Conservation (phyloP, 768 basidiomycete species). For the Leccinum truebloodii region DNA sequence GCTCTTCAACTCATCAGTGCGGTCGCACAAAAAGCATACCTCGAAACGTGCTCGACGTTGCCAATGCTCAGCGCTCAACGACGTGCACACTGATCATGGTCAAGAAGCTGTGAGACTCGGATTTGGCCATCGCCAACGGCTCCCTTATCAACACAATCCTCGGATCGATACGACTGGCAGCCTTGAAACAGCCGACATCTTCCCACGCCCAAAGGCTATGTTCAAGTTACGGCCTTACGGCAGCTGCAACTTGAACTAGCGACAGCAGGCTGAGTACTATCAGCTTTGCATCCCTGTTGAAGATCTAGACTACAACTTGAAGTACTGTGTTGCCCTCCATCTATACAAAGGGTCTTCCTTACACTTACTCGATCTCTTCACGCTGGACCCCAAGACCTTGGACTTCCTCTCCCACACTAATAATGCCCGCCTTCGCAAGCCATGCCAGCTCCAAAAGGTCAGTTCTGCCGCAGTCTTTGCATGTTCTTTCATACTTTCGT, state of each 20-base stretch:
- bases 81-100: slow-evolving; percentile 20
- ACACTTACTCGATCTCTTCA: background rate
- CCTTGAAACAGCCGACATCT: background rate
- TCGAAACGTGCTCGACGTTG: slow-evolving; percentile 8
- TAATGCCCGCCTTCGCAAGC: background rate
- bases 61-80: slow-evolving; percentile 7
- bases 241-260: background rate
- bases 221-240: background rate
- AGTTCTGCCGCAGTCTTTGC: slow-evolving; percentile 3
- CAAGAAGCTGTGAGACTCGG: slow-evolving; percentile 11
- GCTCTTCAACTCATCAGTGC: slow-evolving; percentile 6
- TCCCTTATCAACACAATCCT: slow-evolving; percentile 24
- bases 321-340: background rate
- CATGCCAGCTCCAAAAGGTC: slow-evolving; percentile 19
- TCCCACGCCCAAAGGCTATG: slow-evolving; percentile 6
- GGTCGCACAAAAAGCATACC: slow-evolving; percentile 14
- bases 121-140: slow-evolving; percentile 2
- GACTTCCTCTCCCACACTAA: background rate
- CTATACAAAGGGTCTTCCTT: background rate
- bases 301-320: too few species aligned
- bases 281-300: too few species aligned
- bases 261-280: too few species aligned
- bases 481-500: slow-evolving; percentile 13
- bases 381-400: background rate
- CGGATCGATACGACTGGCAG: slow-evolving; percentile 29